Conservation (phyloP, 2,329 filamentous ascomycete species). For the Endoconidiophora polonica region DNA sequence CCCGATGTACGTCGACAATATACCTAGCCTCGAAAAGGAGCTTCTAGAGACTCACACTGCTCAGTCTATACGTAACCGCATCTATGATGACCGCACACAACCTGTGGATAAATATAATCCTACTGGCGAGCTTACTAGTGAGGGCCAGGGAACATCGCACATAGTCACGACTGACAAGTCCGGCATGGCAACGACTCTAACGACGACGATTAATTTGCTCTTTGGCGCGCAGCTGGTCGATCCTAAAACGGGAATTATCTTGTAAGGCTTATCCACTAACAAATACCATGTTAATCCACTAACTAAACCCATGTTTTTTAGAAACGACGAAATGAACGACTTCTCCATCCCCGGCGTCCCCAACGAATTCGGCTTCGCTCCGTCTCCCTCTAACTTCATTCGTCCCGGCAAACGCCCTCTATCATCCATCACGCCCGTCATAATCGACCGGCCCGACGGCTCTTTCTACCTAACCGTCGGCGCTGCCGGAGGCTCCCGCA, state of each 20-base stretch:
- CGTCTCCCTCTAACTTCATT: conserved; percentile 67
- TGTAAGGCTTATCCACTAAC: conserved; percentile 24
- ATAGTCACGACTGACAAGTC: conserved; percentile 53
- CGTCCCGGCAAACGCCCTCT: conserved; percentile 66
- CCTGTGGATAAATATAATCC: conserved; percentile 63
- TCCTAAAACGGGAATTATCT: conserved; percentile 65
- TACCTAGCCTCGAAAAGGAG: conserved; percentile 38
- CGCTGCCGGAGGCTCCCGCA: conserved; percentile 65
- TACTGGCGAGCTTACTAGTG: conserved; percentile 43
- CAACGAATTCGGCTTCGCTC: conserved; percentile 76
- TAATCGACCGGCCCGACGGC: conserved; percentile 47
- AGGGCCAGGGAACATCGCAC: conserved; percentile 60
- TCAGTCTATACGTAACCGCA: conserved; percentile 42
- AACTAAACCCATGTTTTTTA: conserved; percentile 13
- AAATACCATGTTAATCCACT: conserved; percentile 13
- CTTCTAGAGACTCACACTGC: conserved; percentile 51
- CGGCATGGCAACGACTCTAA: conserved; percentile 64
- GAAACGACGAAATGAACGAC: conserved; percentile 55
- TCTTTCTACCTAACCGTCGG: conserved; percentile 53
- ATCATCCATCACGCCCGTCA: conserved; percentile 66
- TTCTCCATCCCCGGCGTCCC: conserved; percentile 65
- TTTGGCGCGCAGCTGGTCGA: conserved; percentile 71
- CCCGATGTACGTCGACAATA: conserved; percentile 51
- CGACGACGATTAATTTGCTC: conserved; percentile 74
- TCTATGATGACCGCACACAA: conserved; percentile 55